Evolutionary conservation across 2,329 filamentous ascomycete genomes (phyloP).

Genomic region (Thielaviopsis populi): DNA sequence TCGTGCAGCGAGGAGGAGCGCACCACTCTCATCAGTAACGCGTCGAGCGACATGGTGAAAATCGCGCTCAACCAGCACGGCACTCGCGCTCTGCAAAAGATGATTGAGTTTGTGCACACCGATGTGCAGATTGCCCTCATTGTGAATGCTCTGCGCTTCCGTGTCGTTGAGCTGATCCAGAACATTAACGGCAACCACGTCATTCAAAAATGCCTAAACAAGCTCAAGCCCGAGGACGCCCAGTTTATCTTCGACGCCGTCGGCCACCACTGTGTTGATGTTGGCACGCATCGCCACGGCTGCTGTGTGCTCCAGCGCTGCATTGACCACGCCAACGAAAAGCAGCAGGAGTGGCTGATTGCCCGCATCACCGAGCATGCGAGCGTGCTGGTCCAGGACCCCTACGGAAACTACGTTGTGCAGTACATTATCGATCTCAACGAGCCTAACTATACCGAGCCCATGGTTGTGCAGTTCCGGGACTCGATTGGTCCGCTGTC

Average conservation of each 20-base stretch:
- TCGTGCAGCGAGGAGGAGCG: constrained; percentile 92
- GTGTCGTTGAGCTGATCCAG: constrained; percentile 89
- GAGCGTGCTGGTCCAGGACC: constrained; percentile 82
- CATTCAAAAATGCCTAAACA: constrained; percentile 97
- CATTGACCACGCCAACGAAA: constrained; percentile 86
- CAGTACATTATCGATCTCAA: constrained; percentile 96
- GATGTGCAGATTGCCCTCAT: constrained; percentile 74
- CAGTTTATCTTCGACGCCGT: constrained; percentile 97
- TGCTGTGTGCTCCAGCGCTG: constrained; percentile 97
- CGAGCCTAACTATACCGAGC: constrained; percentile 75
- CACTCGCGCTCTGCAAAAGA: constrained; percentile 92
- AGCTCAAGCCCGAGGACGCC: constrained; percentile 67
- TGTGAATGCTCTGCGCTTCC: constrained; percentile 64
- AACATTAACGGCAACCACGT: constrained; percentile 98
- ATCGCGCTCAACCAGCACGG: constrained; percentile 97
- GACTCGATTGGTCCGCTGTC: constrained; percentile 58
- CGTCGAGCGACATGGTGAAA: constrained; percentile 70
- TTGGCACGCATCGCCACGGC: constrained; percentile 92
- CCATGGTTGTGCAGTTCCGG: constrained; percentile 66
- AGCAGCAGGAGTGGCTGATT: constrained; percentile 79
- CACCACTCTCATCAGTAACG: constrained; percentile 81
- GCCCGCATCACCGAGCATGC: constrained; percentile 75
- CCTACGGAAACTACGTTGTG: constrained; percentile 96
- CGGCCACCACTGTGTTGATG: constrained; percentile 68
- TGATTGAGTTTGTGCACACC: constrained; percentile 94